These are phyloP conservation scores for Candida cerambycidarum DNA, from an alignment of 805 yeast genomes.

Conservation along the genomic window DNA sequence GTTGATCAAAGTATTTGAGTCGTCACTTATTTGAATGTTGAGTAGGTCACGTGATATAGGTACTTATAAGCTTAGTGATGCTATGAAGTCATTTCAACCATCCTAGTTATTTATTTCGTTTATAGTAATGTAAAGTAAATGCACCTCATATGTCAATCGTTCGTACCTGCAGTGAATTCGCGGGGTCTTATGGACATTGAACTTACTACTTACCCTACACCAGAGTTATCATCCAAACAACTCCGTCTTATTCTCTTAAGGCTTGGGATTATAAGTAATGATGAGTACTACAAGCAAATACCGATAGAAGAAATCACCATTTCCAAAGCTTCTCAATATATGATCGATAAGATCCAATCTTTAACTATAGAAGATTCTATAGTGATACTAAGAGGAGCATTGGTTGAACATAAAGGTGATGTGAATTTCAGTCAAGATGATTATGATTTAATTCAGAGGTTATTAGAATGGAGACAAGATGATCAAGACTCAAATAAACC, in stretches of 20 bases:
- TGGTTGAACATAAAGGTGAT: slow-evolving; percentile 35
- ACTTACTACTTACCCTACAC: slow-evolving; percentile 1
- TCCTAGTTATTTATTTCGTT: too few species aligned
- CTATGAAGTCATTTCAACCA: too few species aligned
- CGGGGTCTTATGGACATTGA: slow-evolving; percentile 9
- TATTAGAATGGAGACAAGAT: slow-evolving; percentile 10
- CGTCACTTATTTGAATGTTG: too few species aligned
- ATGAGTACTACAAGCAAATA: slow-evolving; percentile 10
- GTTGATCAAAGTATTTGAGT: slow-evolving; percentile 39
- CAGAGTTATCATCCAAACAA: slow-evolving; percentile 4
- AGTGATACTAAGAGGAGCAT: slow-evolving; percentile 31
- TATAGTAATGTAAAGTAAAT: too few species aligned
- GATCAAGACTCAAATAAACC: too few species aligned
- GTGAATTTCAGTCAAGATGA: slow-evolving; percentile 39
- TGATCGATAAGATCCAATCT: slow-evolving; percentile 30
- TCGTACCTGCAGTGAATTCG: too few species aligned
- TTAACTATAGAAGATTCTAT: slow-evolving; percentile 26
- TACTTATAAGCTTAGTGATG: too few species aligned
- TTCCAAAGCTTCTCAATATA: slow-evolving; percentile 18
- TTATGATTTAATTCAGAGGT: slow-evolving; percentile 28
- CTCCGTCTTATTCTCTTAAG: slow-evolving; percentile 20
- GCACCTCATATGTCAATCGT: too few species aligned
- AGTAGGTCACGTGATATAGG: too few species aligned
- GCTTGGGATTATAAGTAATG: slow-evolving; percentile 25
- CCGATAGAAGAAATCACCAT: slow-evolving; percentile 14